phyloP scores from a whole-genome alignment of 192 early-diverging fungal genomes.

The Podila verticillata region DNA sequence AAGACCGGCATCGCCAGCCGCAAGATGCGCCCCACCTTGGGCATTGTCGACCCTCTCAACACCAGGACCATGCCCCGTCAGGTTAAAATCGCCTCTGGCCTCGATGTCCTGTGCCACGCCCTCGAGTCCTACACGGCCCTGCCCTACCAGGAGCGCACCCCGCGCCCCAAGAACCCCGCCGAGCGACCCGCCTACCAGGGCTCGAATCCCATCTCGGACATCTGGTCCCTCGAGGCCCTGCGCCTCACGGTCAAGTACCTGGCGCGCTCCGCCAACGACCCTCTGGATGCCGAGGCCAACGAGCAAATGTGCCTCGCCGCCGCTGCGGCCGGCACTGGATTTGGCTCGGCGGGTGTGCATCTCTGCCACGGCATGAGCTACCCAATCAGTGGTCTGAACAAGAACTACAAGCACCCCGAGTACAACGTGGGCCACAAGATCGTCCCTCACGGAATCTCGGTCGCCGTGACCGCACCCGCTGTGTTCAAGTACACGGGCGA shows the following conservation, averaged over 20 bases:
- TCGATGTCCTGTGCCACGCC: constrained; percentile 93
- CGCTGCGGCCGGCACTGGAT: constrained; percentile 90
- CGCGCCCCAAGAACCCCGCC: constrained; percentile 83
- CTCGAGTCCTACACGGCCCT: constrained; percentile 93
- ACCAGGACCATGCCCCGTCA: constrained; percentile 86
- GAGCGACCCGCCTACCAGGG: constrained; percentile 92
- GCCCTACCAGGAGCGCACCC: constrained; percentile 80
- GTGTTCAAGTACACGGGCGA: constrained; percentile 87
- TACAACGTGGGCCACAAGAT: constrained; percentile 81
- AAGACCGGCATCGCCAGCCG: constrained; percentile 93
- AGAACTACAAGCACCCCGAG: constrained; percentile 81
- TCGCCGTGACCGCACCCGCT: constrained; percentile 90
- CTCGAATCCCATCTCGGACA: constrained; percentile 91
- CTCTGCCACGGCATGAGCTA: constrained; percentile 53
- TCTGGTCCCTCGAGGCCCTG: constrained; percentile 86
- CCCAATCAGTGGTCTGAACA: constrained; percentile 86
- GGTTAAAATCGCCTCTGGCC: constrained; percentile 85
- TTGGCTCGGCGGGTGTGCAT: constrained; percentile 91
- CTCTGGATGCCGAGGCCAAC: constrained; percentile 65
- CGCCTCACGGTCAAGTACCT: constrained; percentile 84
- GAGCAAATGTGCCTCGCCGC: constrained; percentile 92
- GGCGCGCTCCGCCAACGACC: constrained; percentile 75
- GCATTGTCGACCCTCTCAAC: constrained; percentile 90
- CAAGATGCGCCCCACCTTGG: constrained; percentile 84
- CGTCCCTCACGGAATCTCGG: constrained; percentile 75